Base-by-base conservation (phyloP, 768 basidiomycete genomes). In the Clavulina sp. region DNA sequence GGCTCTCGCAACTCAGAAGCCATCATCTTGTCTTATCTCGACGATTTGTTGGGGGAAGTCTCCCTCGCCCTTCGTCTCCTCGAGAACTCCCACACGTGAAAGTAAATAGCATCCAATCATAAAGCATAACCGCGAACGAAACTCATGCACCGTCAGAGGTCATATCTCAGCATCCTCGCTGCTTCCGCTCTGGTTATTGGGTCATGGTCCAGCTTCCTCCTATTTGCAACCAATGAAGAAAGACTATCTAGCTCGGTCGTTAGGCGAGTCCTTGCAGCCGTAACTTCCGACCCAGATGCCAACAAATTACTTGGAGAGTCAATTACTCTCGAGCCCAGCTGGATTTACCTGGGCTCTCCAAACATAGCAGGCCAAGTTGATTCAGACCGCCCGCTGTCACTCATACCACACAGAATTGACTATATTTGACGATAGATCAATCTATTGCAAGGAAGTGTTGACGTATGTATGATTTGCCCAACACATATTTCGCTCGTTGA, bases 161-260 rank as follows among this genome's bases (percentile, higher is more conserved):
- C n/a, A n/a, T n/a, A n/a, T n/a, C n/a, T n/a, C n/a, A n/a, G n/a
- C n/a, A n/a, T n/a, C n/a, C n/a, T n/a, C n/a, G n/a, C n/a, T n/a
- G n/a, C n/a, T n/a, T n/a, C n/a, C 4, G 55, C 44, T 21, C 44
- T 51, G 6, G 54, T 33, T 5, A 43, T 57, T 5, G 52, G 51
- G 5, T 40, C 50, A 30, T 57, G 57, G 57, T 51, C 46, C 13
- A 55, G 32, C 3, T 57, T 57, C 51, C 41, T 56, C 3, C 41
- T 56, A 9, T 54, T 56, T 41, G 55, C 57, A 7, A 50, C 52
- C 31, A 57, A 57, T 41, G 51, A 56, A 47, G 57, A 57, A 33
- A 43, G 57, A 7, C 54, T 57, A 21, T 52, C 57, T 29, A 33
- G 49, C 30, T 57, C 57, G 26, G 56, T 57, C 16, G 52, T 57